Conservation (phyloP, 169 alveolate genomes). For the Plasmodium coatneyi region DNA sequence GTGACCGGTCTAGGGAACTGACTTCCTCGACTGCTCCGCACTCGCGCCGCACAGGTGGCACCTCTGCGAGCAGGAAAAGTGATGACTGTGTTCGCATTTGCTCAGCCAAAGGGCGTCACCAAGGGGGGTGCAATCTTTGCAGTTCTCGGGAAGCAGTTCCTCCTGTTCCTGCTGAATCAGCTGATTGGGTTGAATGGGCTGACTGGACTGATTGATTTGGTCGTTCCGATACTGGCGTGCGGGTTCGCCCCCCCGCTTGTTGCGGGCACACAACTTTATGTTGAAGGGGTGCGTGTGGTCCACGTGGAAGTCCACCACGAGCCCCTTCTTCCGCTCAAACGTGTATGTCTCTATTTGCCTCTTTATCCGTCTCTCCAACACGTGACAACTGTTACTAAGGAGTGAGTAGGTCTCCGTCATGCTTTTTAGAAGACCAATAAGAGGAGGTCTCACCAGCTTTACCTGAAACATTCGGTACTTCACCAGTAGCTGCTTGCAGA, state of each 20-base stretch:
- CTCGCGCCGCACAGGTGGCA: constrained; percentile 30
- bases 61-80: constrained; percentile 24
- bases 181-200: neutral
- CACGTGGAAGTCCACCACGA: neutral
- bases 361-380: constrained; percentile 21
- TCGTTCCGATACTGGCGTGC: neutral
- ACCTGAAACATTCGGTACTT: constrained; percentile 9
- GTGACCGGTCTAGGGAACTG: neutral
- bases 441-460: constrained; percentile 25
- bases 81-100: constrained; percentile 47
- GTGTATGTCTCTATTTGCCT: constrained; percentile 16
- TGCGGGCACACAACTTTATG: neutral
- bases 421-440: constrained; percentile 31
- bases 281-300: constrained; percentile 32
- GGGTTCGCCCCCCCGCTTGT: neutral
- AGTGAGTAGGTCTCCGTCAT: constrained; percentile 18
- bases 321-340: constrained; percentile 47
- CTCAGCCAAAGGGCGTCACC: neutral
- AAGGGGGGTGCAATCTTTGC: neutral
- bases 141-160: neutral
- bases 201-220: neutral
- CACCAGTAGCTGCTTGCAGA: constrained; percentile 21
- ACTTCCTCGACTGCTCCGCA: neutral
- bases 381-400: constrained; percentile 6
- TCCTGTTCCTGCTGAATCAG: neutral